Evolutionary conservation across 352 stramenopile genomes (phyloP), one percentile per base, ranked within the genome.

Genomic region (Peronospora tabacina): DNA sequence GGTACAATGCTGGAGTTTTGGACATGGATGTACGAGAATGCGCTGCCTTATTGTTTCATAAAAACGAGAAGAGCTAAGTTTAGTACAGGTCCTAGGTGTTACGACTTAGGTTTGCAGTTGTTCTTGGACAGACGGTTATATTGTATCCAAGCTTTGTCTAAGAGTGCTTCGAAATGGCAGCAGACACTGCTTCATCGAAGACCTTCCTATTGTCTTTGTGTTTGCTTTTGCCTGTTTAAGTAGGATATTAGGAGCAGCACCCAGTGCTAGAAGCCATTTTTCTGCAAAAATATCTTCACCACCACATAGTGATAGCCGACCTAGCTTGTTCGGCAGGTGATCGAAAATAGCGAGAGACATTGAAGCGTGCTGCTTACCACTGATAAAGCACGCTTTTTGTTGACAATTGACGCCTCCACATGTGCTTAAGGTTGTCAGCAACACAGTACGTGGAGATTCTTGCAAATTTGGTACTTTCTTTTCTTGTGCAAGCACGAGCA

Each of bases 1-100:
- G 84, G 75, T 33, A 91, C 87, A 15, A 89, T 80, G 7, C 85
- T 97, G 37, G 80, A 97, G 49, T 89, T 96, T 58, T 98, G 7
- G 75, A 87, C 28, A 80, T 97, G 42, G 72, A 89, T 12, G 83
- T 81, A 66, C 19, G 55, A 69, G 9, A 24, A 48, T 12, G 64
- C 60, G n/a, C n/a, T n/a, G n/a, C n/a, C n/a, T n/a, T n/a, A n/a
- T n/a, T n/a, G n/a, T n/a, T n/a, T n/a, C n/a, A n/a, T n/a, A 42
- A 22, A 55, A 16, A 8, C 9, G 11, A 22, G 10, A 60, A 63
- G 29, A 73, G 63, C 22, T 98, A 94, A n/a, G n/a, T n/a, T n/a
- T n/a, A n/a, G n/a, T n/a, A n/a, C n/a, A n/a, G n/a, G n/a, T n/a
- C n/a, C n/a, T n/a, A n/a, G n/a, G n/a, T n/a, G n/a, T n/a, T n/a